Percentiles rank a stretch among this genome's conserved stretches.
These are phyloP conservation scores for Fraxinus sp. DNA, from an alignment of 305 asterid genomes.

Conservation along the genomic window DNA sequence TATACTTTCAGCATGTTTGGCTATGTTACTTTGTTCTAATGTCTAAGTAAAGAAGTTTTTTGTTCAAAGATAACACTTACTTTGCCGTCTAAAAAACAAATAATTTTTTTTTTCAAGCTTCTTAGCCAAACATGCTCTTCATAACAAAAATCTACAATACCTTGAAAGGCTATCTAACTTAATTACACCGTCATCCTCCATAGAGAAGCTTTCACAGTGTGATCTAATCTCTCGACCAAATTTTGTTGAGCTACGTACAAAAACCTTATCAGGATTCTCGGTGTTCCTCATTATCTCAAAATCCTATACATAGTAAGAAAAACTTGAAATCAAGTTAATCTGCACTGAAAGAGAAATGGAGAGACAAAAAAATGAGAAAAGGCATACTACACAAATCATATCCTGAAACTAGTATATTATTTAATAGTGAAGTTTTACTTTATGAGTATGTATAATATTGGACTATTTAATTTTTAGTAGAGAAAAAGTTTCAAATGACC, in stretches of 20 bases:
- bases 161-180: slow-evolving; percentile 9
- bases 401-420: background rate
- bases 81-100: background rate
- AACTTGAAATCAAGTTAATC: background rate
- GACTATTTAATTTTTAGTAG: background rate
- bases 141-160: background rate
- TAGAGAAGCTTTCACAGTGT: background rate
- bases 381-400: background rate
- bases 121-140: background rate
- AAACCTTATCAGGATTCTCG: slow-evolving; percentile 28
- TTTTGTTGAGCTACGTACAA: slow-evolving; percentile 20
- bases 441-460: background rate
- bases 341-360: background rate
- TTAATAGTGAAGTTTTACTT: background rate
- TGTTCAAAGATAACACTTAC: background rate
- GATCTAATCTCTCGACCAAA: slow-evolving; percentile 6
- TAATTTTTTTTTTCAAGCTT: background rate
- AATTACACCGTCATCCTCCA: slow-evolving; percentile 21
- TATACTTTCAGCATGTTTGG: background rate
- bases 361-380: background rate
- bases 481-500: background rate
- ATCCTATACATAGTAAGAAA: slow-evolving; percentile 23
- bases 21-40: background rate
- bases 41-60: background rate
- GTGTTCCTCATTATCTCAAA: slow-evolving; percentile 38